Conservation (phyloP, 2,329 filamentous ascomycete genomes). For the Sporothrix schenckii region DNA sequence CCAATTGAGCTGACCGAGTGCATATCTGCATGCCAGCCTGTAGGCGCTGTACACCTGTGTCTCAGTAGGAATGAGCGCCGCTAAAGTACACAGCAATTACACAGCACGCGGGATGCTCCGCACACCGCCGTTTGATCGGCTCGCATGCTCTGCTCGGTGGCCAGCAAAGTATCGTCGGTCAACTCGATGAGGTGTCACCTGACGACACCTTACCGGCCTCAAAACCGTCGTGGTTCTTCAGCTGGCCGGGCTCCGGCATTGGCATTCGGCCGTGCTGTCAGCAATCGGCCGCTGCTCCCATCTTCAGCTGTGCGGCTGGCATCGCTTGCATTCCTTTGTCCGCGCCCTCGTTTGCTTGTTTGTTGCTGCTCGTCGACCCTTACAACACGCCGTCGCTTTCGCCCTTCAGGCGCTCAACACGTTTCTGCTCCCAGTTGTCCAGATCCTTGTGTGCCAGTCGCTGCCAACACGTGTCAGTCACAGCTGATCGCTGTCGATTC, state of each 20-base stretch:
- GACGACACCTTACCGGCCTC: background rate
- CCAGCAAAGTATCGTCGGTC: slow-evolving; percentile 27
- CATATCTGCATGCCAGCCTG: slow-evolving; percentile 15
- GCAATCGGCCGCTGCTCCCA: too few species aligned
- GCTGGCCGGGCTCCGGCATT: background rate
- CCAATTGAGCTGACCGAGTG: slow-evolving; percentile 24
- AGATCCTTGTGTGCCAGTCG: slow-evolving; percentile 84
- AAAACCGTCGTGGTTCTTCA: background rate
- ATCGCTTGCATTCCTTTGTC: background rate
- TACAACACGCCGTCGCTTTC: slow-evolving; percentile 80
- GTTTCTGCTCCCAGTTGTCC: slow-evolving; percentile 95
- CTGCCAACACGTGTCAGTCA: slow-evolving; percentile 49
- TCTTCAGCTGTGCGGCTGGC: background rate
- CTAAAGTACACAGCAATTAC: background rate
- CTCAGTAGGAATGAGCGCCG: background rate
- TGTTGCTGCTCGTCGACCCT: slow-evolving; percentile 40
- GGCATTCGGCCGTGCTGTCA: background rate
- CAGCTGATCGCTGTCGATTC: background rate
- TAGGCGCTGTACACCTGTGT: slow-evolving; percentile 17
- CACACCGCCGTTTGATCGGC: background rate
- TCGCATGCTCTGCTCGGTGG: background rate
- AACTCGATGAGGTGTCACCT: background rate
- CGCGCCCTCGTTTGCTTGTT: background rate
- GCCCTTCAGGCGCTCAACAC: slow-evolving; percentile 84
- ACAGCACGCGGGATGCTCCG: too few species aligned